Evolutionary conservation across 2,329 filamentous ascomycete species (phyloP).

Genomic region (Trematosphaeria pertusa): DNA sequence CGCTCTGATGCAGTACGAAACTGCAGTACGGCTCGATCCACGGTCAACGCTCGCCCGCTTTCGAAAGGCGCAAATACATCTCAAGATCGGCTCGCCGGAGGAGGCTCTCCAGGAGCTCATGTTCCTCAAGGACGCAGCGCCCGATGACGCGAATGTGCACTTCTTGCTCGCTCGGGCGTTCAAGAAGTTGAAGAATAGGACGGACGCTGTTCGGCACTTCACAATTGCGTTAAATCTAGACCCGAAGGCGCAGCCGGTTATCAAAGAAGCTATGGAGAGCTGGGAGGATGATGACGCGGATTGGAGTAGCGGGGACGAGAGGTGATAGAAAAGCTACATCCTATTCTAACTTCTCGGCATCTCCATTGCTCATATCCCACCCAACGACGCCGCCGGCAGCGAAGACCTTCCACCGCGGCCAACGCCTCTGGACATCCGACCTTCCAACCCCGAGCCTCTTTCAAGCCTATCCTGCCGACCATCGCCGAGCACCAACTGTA

Average conservation of each 20-base stretch:
- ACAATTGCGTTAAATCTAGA: slow-evolving; percentile 95
- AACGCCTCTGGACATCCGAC: neutral
- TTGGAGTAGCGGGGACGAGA: slow-evolving; percentile 44
- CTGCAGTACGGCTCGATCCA: slow-evolving; percentile 82
- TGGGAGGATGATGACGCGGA: slow-evolving; percentile 75
- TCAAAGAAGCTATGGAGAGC: slow-evolving; percentile 96
- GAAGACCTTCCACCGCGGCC: too few relatives aligned
- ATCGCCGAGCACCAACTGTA: too few relatives aligned
- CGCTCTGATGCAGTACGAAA: slow-evolving; percentile 81
- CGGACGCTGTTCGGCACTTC: slow-evolving; percentile 87
- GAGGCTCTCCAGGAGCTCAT: slow-evolving; percentile 82
- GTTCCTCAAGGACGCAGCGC: slow-evolving; percentile 87
- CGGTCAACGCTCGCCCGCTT: slow-evolving; percentile 83
- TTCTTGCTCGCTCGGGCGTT: slow-evolving; percentile 85
- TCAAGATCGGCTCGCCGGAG: slow-evolving; percentile 74
- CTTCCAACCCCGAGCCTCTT: neutral
- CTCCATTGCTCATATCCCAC: too few relatives aligned
- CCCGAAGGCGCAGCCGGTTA: slow-evolving; percentile 92
- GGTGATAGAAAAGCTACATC: slow-evolving; percentile 16
- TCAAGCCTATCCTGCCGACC: neutral
- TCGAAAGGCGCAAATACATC: slow-evolving; percentile 87
- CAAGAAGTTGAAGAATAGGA: slow-evolving; percentile 65
- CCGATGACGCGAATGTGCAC: slow-evolving; percentile 94
- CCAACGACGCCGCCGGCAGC: too few relatives aligned
- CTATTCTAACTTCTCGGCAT: neutral